A percentile compares a stretch with the other conserved stretches of the same genome.
Evolutionary conservation across 2,329 filamentous ascomycete species (phyloP).

Genomic region (Cordyceps cateniannulata): DNA sequence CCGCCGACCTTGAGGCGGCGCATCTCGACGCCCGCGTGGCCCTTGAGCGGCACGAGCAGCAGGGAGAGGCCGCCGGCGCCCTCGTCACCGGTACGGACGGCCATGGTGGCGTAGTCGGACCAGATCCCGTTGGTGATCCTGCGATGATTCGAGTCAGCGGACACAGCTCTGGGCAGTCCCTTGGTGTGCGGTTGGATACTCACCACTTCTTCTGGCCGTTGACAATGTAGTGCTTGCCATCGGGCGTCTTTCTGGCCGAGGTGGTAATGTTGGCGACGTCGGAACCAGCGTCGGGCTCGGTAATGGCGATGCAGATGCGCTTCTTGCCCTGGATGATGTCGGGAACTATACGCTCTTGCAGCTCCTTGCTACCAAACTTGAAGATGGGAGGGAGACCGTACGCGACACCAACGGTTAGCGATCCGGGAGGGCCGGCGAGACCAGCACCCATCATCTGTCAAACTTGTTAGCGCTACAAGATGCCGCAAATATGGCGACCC

Average conservation of each 20-base stretch:
- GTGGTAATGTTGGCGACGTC: slow-evolving; percentile 70
- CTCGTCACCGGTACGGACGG: slow-evolving; percentile 50
- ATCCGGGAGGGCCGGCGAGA: slow-evolving; percentile 54
- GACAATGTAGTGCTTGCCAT: slow-evolving; percentile 62
- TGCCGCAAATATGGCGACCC: background rate
- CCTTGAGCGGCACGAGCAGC: slow-evolving; percentile 43
- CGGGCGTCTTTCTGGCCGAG: slow-evolving; percentile 53
- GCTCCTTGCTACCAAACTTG: slow-evolving; percentile 55
- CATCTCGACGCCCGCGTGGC: slow-evolving; percentile 14
- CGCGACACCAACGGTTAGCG: slow-evolving; percentile 64
- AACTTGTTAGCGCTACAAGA: background rate
- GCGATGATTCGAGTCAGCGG: background rate
- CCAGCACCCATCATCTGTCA: slow-evolving; percentile 60
- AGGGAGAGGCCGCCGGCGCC: slow-evolving; percentile 48
- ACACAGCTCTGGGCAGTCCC: background rate
- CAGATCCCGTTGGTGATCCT: slow-evolving; percentile 53
- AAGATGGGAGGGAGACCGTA: slow-evolving; percentile 67
- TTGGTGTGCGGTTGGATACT: background rate
- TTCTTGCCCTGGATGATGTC: slow-evolving; percentile 61
- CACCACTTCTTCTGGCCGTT: slow-evolving; percentile 74
- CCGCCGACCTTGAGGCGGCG: slow-evolving; percentile 54
- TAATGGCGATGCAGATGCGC: slow-evolving; percentile 70
- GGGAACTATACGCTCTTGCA: slow-evolving; percentile 62
- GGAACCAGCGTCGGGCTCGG: slow-evolving; percentile 64
- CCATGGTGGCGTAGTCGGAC: slow-evolving; percentile 57